Evolutionary conservation across 495 filamentous ascomycete species (phyloP).

Genomic region (Aspergillus sclerotiicarbonarius): DNA sequence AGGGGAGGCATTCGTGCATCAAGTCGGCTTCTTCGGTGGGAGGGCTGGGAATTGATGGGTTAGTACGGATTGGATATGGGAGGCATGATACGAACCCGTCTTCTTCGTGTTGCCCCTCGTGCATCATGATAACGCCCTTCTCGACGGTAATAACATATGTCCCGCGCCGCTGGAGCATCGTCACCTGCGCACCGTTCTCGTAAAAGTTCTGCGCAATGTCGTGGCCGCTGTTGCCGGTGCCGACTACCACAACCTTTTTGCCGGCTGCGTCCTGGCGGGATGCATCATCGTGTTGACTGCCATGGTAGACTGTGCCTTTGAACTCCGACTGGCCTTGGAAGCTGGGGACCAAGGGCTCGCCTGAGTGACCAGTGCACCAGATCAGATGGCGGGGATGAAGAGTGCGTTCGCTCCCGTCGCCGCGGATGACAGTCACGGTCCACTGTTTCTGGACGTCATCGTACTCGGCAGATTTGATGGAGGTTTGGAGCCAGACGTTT

Average conservation of each 20-base stretch:
- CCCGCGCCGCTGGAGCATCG: constrained; percentile 73
- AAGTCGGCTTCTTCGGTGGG: constrained; percentile 65
- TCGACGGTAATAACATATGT: constrained; percentile 70
- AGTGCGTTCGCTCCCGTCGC: constrained; percentile 39
- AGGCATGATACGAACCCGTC: constrained; percentile 32
- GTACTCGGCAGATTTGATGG: constrained; percentile 51
- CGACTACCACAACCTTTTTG: constrained; percentile 75
- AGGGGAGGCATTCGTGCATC: constrained; percentile 52
- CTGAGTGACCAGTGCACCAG: constrained; percentile 51
- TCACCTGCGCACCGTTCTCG: constrained; percentile 72
- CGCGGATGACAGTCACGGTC: constrained; percentile 56
- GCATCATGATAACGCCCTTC: constrained; percentile 55
- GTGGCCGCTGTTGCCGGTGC: constrained; percentile 78
- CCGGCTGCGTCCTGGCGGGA: constrained; percentile 40
- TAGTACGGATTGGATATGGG: neutral
- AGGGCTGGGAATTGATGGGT: constrained; percentile 22
- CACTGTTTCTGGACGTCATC: constrained; percentile 53
- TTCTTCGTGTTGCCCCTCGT: constrained; percentile 62
- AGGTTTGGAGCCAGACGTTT: constrained; percentile 66
- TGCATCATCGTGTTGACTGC: constrained; percentile 40
- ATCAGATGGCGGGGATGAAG: constrained; percentile 47
- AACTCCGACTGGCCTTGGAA: constrained; percentile 45
- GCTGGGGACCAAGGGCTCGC: constrained; percentile 44
- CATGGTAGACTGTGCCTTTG: constrained; percentile 49
- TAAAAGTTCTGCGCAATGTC: constrained; percentile 83